phyloP scores from a whole-genome alignment of 2,329 filamentous ascomycete species.

The Exserohilum rostratum region DNA sequence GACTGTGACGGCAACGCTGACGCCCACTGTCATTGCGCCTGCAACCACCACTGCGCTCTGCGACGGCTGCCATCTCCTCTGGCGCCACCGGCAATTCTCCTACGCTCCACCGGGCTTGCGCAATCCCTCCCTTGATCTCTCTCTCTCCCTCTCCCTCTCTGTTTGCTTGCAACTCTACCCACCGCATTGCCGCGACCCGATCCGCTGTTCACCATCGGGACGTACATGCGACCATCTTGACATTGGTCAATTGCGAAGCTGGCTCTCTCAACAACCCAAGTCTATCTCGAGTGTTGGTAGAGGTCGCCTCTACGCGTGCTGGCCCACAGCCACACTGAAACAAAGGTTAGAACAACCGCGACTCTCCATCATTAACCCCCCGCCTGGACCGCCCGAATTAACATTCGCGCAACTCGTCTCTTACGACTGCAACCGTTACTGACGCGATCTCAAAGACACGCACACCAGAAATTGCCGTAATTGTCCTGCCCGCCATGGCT shows the following conservation, averaged over 20 bases:
- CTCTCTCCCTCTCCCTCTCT: not conserved
- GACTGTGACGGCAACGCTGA: too few relatives aligned
- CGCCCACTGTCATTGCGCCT: not conserved
- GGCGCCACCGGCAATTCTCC: constrained; percentile 4
- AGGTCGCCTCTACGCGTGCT: constrained; percentile 16
- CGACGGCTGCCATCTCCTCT: constrained; percentile 14
- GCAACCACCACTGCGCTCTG: not conserved
- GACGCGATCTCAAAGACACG: constrained; percentile 16
- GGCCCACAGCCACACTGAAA: constrained; percentile 16
- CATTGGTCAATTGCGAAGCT: constrained; percentile 24
- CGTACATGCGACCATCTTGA: constrained; percentile 13
- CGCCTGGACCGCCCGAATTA: not conserved
- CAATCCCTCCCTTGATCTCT: not conserved
- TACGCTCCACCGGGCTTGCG: not conserved
- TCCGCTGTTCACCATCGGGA: constrained; percentile 16
- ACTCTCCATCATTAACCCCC: constrained; percentile 3
- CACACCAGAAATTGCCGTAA: not conserved
- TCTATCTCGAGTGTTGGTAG: constrained; percentile 17
- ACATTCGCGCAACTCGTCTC: not conserved
- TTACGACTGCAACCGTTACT: constrained; percentile 6
- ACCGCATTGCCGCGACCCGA: constrained; percentile 20
- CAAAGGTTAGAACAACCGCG: constrained; percentile 26
- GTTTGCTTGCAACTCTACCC: constrained; percentile 16
- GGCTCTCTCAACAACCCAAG: constrained; percentile 15
- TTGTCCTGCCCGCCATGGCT: constrained; percentile 45